Conservation (phyloP, 129 eudicot species). For the Flaveria ramosissima region DNA sequence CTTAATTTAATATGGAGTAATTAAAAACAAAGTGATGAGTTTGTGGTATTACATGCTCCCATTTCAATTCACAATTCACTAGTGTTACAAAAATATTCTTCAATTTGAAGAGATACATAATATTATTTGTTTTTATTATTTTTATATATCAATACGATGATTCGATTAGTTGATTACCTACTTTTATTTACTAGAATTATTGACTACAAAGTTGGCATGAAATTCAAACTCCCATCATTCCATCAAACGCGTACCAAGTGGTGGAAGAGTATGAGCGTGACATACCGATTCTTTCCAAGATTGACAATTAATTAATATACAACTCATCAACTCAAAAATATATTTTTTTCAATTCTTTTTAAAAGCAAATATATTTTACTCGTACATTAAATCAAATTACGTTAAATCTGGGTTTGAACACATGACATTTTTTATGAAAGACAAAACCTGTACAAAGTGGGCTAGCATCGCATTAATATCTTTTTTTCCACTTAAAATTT, state of each 20-base stretch:
- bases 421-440: rapidly evolving
- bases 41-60: not conserved
- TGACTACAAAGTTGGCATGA: not conserved
- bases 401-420: too few species aligned
- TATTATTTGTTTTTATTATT: not conserved
- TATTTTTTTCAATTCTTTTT: too few species aligned
- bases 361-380: too few species aligned
- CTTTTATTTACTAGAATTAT: not conserved
- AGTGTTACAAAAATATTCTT: not conserved
- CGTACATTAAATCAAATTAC: too few species aligned
- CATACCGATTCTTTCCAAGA: not conserved
- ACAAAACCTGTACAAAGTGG: too few species aligned
- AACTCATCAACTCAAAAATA: too few species aligned
- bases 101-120: not conserved
- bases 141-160: not conserved
- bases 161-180: slow-evolving; percentile 30
- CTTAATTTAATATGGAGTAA: not conserved
- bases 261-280: slow-evolving; percentile 1
- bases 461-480: too few species aligned
- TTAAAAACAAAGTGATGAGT: not conserved
- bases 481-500: too few species aligned
- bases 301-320: not conserved
- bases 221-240: not conserved
- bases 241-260: slow-evolving; percentile 6
- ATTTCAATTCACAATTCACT: not conserved